Base-by-base conservation (phyloP, 164 flowering plant genomes). In the Saururus chinensis region DNA sequence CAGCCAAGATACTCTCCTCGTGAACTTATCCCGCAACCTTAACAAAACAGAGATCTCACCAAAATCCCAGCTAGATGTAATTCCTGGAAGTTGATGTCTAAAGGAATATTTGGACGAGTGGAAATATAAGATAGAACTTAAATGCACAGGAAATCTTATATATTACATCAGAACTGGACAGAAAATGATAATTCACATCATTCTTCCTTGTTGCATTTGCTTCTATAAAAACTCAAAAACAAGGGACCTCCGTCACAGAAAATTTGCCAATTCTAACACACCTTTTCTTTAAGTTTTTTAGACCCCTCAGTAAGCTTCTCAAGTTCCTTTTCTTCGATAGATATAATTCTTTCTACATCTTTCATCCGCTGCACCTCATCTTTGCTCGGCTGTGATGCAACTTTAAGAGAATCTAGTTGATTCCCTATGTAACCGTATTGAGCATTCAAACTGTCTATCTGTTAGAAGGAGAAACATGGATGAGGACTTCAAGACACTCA, bases 261-360 rank as follows among this genome's bases (percentile, higher is more conserved):
- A 54, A 54, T 7, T 19, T 53, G n/a, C 16, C 57, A 54, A 24
- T 11, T 54, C 7, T 21, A 54, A 54, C 73, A 10, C 49, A 92
- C 98, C 95, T 88, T 86, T 42, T 89, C 90, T 71, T 84, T 88
- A 57, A 92, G 79, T 68, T 81, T 70, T 62, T 81, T 83, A 13
- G 97, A 95, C 25, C 90, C 90, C 52, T 78, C 61, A 0, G 66
- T 59, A 52, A 95, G 81, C 68, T 75, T 76, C 26, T 71, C 77
- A 56, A 95, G 84, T 74, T 91, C 96, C 64, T 74, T 81, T 70
- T 91, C 90, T 75, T 91, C 96, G 11, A 55, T 56, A 64, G 79
- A 72, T 64, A 91, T 82, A 24, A 75, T 75, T 51, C 73, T 67
- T 55, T 76, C 70, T 13, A 95, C 83, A 70, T 84, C 85, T 65